Percentiles rank a stretch among this genome's conserved stretches.
phyloP scores from a whole-genome alignment of 495 filamentous ascomycete genomes.

The Lophiotrema nucula region DNA sequence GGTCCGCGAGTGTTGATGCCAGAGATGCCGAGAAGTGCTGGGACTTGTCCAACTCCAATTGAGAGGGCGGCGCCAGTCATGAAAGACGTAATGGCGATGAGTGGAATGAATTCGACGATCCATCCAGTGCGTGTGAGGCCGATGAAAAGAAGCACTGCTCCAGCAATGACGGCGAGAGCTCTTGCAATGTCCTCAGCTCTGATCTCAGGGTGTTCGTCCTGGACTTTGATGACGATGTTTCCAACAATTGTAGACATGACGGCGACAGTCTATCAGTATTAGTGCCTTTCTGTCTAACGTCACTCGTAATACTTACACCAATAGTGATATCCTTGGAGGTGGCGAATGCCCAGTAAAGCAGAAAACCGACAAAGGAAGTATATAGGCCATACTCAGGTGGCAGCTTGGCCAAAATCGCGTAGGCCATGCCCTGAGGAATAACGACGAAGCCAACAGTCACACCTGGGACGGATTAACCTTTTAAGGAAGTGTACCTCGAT shows the following conservation, averaged over 20 bases:
- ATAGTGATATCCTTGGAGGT: constrained; percentile 99
- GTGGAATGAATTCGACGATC: constrained; percentile 93
- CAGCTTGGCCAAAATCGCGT: constrained; percentile 79
- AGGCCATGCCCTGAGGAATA: constrained; percentile 96
- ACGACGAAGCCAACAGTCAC: constrained; percentile 95
- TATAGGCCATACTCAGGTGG: constrained; percentile 83
- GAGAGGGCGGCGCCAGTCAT: constrained; percentile 96
- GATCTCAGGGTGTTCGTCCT: constrained; percentile 57
- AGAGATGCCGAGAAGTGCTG: constrained; percentile 76
- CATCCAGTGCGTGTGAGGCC: constrained; percentile 79
- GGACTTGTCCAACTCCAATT: constrained; percentile 82
- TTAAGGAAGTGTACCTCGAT: background rate
- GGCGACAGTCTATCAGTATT: constrained; percentile 70
- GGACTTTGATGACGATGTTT: constrained; percentile 66
- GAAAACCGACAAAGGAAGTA: constrained; percentile 93
- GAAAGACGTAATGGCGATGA: constrained; percentile 88
- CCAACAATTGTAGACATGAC: constrained; percentile 91
- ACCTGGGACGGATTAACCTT: constrained; percentile 47
- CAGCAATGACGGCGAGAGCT: constrained; percentile 73
- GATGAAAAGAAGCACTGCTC: constrained; percentile 75
- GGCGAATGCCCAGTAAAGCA: constrained; percentile 97
- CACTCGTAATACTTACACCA: constrained; percentile 62
- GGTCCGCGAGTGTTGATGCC: constrained; percentile 74
- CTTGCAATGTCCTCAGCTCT: constrained; percentile 66
- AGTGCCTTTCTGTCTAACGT: background rate